Percentiles rank a stretch among this genome's conserved stretches.
Conservation (phyloP, 805 yeast species). For the Teunomyces barrocoloradensis region DNA sequence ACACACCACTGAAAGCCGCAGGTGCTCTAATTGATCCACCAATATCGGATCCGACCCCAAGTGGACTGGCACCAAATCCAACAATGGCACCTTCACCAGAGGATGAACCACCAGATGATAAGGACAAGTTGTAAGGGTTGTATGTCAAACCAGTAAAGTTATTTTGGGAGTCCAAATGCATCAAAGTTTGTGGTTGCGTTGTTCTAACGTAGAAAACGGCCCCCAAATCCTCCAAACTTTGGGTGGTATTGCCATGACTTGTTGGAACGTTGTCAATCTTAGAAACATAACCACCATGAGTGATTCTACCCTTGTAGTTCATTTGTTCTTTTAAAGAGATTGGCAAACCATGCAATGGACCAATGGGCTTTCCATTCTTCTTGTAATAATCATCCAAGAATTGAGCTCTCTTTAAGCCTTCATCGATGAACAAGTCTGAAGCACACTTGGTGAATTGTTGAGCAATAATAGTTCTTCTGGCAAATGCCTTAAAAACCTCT, state of each 20-base stretch:
- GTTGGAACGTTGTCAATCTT: conserved; percentile 46
- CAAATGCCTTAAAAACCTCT: conserved; percentile 58
- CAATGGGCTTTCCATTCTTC: conserved; percentile 49
- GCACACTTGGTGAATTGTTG: conserved; percentile 62
- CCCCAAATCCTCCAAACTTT: conserved; percentile 45
- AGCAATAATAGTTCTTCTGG: conserved; percentile 61
- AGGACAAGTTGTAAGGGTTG: conserved; percentile 55
- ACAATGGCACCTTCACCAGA: conserved; percentile 71
- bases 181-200: conserved; percentile 64
- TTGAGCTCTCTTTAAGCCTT: conserved; percentile 57
- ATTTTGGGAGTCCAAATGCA: conserved; percentile 66
- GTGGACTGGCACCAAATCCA: conserved; percentile 55
- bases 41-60: conserved; percentile 69
- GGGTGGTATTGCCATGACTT: conserved; percentile 47
- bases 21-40: conserved; percentile 73
- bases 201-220: conserved; percentile 66
- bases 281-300: conserved; percentile 61
- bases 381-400: conserved; percentile 50
- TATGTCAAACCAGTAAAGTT: conserved; percentile 58
- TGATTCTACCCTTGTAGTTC: conserved; percentile 49
- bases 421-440: conserved; percentile 59
- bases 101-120: conserved; percentile 71
- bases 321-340: conserved; percentile 65
- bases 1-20: conserved; percentile 60
- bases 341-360: conserved; percentile 69